These are phyloP conservation scores for Aquilaria yunnanensis DNA, from an alignment of 345 rosid genomes.

Conservation along the genomic window DNA sequence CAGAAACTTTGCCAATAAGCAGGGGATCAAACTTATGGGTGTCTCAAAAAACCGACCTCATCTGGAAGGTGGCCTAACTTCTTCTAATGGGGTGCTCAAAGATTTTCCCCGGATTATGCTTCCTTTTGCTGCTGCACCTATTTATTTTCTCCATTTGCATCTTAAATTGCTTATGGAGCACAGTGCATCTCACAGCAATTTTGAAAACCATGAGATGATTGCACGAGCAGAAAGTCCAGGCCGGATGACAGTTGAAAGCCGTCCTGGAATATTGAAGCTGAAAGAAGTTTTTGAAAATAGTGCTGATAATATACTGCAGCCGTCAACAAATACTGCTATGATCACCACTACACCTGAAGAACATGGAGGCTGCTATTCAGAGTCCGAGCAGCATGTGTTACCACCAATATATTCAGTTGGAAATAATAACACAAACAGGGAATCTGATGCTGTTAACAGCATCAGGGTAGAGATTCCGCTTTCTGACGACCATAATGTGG, in stretches of 20 bases:
- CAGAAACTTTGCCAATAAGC: conserved; percentile 18
- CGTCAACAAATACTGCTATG: conserved; percentile 16
- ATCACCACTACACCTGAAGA: conserved; percentile 27
- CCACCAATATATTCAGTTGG: conserved; percentile 23
- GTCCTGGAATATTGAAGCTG: conserved; percentile 23
- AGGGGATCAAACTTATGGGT: conserved; percentile 23
- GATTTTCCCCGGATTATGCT: conserved; percentile 39
- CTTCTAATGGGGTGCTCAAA: conserved; percentile 20
- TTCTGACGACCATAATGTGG: conserved; percentile 30
- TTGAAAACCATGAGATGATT: conserved; percentile 29
- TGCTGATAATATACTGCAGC: conserved; percentile 16
- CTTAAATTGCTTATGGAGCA: conserved; percentile 61
- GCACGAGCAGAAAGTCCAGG: conserved; percentile 27
- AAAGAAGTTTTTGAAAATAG: conserved; percentile 22
- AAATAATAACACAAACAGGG: conserved; percentile 23
- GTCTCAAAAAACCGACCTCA: conserved; percentile 25
- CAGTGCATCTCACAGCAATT: conserved; percentile 20
- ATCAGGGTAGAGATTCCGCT: conserved; percentile 57
- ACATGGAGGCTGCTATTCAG: conserved; percentile 23
- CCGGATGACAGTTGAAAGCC: conserved; percentile 26
- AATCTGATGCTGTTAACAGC: conserved; percentile 31
- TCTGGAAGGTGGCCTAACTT: conserved; percentile 19
- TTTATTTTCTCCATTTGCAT: conserved; percentile 54
- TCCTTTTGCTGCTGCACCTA: conserved; percentile 52
- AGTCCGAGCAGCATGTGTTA: conserved; percentile 17